Evolutionary conservation across 495 filamentous ascomycete genomes (phyloP).

Genomic region (Penicillium waksmanii): DNA sequence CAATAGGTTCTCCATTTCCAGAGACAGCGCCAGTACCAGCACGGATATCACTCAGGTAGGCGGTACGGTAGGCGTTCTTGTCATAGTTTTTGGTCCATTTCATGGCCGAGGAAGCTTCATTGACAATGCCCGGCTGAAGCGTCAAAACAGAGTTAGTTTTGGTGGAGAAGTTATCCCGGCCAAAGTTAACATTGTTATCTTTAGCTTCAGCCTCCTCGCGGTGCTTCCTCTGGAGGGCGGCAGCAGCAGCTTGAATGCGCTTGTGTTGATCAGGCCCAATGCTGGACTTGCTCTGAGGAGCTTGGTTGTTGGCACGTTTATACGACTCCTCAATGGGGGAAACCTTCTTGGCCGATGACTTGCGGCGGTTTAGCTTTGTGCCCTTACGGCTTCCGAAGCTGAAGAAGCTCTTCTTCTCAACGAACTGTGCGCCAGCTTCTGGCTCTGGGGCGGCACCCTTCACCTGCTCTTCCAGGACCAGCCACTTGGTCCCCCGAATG

Average conservation of each 20-base stretch:
- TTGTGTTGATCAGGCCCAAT: conserved; percentile 92
- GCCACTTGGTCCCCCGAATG: conserved; percentile 81
- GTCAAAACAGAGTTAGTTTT: conserved; percentile 94
- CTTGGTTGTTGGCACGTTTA: conserved; percentile 49
- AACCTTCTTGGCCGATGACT: conserved; percentile 63
- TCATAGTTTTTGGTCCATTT: conserved; percentile 84
- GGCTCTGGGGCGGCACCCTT: conserved; percentile 88
- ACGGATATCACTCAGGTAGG: conserved; percentile 74
- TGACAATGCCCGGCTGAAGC: conserved; percentile 82
- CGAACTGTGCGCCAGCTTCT: conserved; percentile 83
- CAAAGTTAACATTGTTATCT: conserved; percentile 4
- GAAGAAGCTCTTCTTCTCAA: conserved; percentile 91
- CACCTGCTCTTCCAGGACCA: conserved; percentile 94
- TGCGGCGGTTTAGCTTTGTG: conserved; percentile 62
- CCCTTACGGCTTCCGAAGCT: conserved; percentile 76
- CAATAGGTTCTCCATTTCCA: conserved; percentile 25
- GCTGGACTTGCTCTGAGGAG: conserved; percentile 77
- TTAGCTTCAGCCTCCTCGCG: conserved; percentile 54
- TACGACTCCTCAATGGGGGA: conserved; percentile 55
- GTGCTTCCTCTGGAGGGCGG: conserved; percentile 73
- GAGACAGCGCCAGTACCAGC: conserved; percentile 63
- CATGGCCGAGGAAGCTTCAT: conserved; percentile 88
- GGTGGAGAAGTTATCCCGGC: conserved; percentile 44
- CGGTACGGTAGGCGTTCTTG: conserved; percentile 76
- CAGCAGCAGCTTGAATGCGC: conserved; percentile 86